Base-by-base conservation (phyloP, 768 basidiomycete genomes). In the Paxillus ammoniavirescens region DNA sequence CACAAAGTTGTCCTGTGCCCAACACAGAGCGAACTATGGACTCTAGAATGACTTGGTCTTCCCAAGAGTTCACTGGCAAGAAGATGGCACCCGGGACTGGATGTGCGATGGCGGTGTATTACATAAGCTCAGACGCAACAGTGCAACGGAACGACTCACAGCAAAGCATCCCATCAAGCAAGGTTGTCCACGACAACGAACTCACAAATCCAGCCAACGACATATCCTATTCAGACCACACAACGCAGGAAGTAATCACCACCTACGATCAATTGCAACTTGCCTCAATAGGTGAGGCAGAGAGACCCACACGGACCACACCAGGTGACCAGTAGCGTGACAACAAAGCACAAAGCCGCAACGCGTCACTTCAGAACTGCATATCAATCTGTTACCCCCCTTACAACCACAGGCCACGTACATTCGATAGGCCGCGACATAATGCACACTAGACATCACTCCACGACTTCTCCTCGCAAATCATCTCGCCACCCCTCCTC, bases 401-500 rank as follows among this genome's bases (percentile, higher is more conserved):
- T 31, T n/a, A 10, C 47, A 49, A 49, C 53, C 35, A 52, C 57
- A 4, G 12, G 5, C 35, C 47, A 26, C 50, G 42, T 8, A 38
- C 23, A 21, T 23, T 37, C 51, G 7, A 30, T 26, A 23, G 4
- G 18, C 44, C 38, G 45, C 8, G 35, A 37, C 31, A 63, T 50
- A 43, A 68, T 68, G 66, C 67, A 69, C 49, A 44, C 48, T 23
- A 67, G 63, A 60, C 61, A 60, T 42, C 54, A 63, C 6, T 69
- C 66, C 46, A 61, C 52, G 4, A 23, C 36, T 38, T 59, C 67
- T 23, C 67, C 61, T 23, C 66, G 65, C 4, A 69, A 69, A 53
- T 56, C 63, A 5, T 67, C 67, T 42, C 67, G 67, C 58, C 67
- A 67, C 58, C 49, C 61, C n/a, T 66, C 66, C 15, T 53, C 58